Conservation (phyloP, 306 rosid species). For the Mimosa pudica region DNA sequence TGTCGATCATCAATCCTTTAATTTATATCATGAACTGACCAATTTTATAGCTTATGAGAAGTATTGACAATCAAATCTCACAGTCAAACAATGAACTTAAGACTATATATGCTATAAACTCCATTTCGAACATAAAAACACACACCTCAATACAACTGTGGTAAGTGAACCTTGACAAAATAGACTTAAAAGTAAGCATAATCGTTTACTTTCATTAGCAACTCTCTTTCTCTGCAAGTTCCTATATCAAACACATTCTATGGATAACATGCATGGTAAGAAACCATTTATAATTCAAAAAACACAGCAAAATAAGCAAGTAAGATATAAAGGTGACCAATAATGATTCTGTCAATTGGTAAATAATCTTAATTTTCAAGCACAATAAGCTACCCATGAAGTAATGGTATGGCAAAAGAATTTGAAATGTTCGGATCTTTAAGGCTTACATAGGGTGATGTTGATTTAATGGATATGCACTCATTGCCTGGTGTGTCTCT, state of each 20-base stretch:
- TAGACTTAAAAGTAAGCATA: constrained; percentile 3
- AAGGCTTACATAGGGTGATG: too few species aligned
- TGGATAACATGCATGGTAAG: too few species aligned
- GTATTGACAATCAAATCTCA: too few species aligned
- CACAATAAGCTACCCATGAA: too few species aligned
- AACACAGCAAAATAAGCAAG: too few species aligned
- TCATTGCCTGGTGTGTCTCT: constrained; percentile 34
- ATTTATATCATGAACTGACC: constrained; percentile 50
- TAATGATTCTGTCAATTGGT: too few species aligned
- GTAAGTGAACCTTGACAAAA: constrained; percentile 14
- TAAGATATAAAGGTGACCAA: too few species aligned
- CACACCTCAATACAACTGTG: neutral
- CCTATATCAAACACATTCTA: constrained; percentile 70
- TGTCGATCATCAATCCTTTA: constrained; percentile 97
- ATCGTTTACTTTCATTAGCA: constrained; percentile 87
- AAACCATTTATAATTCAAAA: too few species aligned
- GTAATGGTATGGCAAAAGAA: too few species aligned
- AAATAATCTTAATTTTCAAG: too few species aligned
- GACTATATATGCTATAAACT: constrained; percentile 10
- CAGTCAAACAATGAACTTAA: constrained; percentile 10
- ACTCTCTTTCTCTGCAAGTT: constrained; percentile 87
- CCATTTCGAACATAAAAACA: neutral
- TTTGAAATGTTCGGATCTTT: too few species aligned
- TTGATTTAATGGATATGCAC: constrained; percentile 29
- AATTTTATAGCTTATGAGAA: too few species aligned